Conservation (phyloP, 495 filamentous ascomycete genomes). For the Penicillium longicatenatum region DNA sequence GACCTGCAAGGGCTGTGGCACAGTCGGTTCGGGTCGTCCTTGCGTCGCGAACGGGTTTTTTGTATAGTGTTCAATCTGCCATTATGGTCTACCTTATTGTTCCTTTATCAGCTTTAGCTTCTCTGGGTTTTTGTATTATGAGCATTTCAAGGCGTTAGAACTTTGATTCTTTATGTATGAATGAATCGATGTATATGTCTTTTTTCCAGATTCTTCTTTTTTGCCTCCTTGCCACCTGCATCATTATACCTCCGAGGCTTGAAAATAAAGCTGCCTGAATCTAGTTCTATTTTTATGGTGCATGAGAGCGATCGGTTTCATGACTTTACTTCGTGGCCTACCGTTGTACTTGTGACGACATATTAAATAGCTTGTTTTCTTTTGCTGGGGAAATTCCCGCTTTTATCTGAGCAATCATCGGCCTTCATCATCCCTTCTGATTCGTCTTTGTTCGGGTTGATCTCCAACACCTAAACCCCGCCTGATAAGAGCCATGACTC, state of each 20-base stretch:
- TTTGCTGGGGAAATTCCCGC: background rate
- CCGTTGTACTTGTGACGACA: constrained; percentile 4
- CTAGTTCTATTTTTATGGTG: constrained; percentile 19
- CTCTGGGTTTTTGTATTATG: background rate
- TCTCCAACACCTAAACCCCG: constrained; percentile 6
- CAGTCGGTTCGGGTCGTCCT: constrained; percentile 10
- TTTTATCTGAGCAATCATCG: background rate
- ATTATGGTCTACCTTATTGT: background rate
- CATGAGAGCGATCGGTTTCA: constrained; percentile 3
- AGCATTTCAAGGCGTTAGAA: constrained; percentile 16
- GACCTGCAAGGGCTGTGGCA: constrained; percentile 27
- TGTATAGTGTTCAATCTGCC: constrained; percentile 12
- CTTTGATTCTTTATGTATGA: background rate
- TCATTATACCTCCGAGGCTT: constrained; percentile 17
- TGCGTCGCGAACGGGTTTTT: constrained; percentile 5
- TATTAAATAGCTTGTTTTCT: constrained; percentile 5
- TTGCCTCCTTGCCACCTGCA: constrained; percentile 25
- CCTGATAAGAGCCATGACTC: constrained; percentile 25
- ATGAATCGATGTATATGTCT: background rate
- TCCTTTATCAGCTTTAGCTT: constrained; percentile 7
- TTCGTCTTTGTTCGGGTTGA: background rate
- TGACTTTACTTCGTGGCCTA: background rate
- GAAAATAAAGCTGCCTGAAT: constrained; percentile 22
- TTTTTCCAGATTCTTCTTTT: constrained; percentile 11
- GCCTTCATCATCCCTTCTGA: constrained; percentile 1